A percentile compares a stretch with the other conserved stretches of the same genome.
Evolutionary conservation across 2,329 filamentous ascomycete species (phyloP).

Genomic region (Ophiostoma perfectum): DNA sequence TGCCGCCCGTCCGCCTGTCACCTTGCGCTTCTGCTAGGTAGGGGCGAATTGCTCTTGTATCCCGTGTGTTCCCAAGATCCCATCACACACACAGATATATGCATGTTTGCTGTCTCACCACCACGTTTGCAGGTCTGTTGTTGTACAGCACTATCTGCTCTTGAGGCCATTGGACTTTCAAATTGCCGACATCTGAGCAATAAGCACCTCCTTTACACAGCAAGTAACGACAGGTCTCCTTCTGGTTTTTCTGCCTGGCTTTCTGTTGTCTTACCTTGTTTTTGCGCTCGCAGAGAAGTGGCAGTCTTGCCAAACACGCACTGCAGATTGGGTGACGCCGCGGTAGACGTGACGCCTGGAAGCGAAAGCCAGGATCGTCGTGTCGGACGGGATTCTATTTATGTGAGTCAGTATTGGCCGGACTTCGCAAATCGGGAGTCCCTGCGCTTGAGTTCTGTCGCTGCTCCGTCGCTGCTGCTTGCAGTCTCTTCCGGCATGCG

Average conservation of each 20-base stretch:
- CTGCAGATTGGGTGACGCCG: conserved; percentile 17
- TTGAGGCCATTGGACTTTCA: background rate
- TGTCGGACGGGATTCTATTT: background rate
- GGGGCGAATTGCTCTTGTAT: background rate
- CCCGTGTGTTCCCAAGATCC: background rate
- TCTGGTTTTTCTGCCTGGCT: no score
- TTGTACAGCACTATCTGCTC: background rate
- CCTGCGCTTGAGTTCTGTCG: background rate
- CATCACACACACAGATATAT: background rate
- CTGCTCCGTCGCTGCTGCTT: background rate
- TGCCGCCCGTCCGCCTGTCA: background rate
- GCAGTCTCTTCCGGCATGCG: background rate
- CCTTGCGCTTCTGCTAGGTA: background rate
- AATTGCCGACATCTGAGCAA: background rate
- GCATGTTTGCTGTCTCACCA: conserved; percentile 7
- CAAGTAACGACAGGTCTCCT: no score
- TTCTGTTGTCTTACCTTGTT: background rate
- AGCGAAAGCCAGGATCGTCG: conserved; percentile 8
- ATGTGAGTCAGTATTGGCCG: background rate
- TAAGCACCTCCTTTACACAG: no score
- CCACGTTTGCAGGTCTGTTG: no score
- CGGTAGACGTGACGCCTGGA: conserved; percentile 11
- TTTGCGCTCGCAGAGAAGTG: background rate
- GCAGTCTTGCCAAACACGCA: conserved; percentile 14
- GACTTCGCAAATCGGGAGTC: no score